Evolutionary conservation across 1,284 basidiomycete genomes (phyloP).

Genomic region (Trichosporon coremiiforme): DNA sequence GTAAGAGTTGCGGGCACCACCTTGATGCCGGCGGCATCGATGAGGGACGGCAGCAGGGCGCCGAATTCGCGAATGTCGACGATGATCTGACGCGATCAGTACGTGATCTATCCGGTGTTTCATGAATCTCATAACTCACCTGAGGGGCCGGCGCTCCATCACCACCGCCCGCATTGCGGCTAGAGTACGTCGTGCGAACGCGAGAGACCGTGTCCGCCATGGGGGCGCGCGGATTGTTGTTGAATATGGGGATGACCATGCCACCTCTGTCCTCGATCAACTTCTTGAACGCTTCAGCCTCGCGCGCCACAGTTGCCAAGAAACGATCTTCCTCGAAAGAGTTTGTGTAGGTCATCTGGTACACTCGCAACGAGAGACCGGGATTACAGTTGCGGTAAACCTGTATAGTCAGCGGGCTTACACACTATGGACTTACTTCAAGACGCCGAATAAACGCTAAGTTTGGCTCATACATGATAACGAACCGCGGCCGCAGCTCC

Average conservation of each 20-base stretch:
- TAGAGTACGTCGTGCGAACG: conserved; percentile 78
- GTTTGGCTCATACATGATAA: conserved; percentile 94
- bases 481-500: conserved; percentile 86
- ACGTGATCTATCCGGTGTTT: neutral
- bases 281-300: conserved; percentile 93
- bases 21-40: conserved; percentile 79
- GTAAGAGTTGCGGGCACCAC: conserved; percentile 88
- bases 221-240: conserved; percentile 68
- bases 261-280: conserved; percentile 88
- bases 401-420: conserved; percentile 57
- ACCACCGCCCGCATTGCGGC: conserved; percentile 82
- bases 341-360: conserved; percentile 90
- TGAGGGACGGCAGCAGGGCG: conserved; percentile 83
- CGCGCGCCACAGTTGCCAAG: conserved; percentile 79
- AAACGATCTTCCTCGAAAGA: conserved; percentile 97
- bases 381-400: conserved; percentile 80
- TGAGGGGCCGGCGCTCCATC: conserved; percentile 58
- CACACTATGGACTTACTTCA: conserved; percentile 65
- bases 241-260: conserved; percentile 87
- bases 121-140: neutral
- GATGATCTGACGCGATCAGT: conserved; percentile 66
- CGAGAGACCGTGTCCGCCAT: conserved; percentile 62
- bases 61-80: conserved; percentile 97
- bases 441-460: conserved; percentile 89
- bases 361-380: conserved; percentile 81